Conservation (phyloP, 768 basidiomycete species). For the Lentinus brumalis region DNA sequence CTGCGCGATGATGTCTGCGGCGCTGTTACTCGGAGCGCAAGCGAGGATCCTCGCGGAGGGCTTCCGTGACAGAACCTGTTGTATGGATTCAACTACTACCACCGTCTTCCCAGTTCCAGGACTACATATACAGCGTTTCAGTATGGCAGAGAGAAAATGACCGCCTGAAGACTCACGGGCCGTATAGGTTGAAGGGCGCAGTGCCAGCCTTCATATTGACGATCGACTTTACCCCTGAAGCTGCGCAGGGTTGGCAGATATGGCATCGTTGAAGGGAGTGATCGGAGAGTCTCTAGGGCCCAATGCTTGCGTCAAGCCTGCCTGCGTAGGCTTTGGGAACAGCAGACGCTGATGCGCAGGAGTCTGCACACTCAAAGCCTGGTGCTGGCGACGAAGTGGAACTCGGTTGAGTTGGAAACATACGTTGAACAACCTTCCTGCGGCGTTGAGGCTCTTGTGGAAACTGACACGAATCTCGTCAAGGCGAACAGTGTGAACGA, state of each 20-base stretch:
- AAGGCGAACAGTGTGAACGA: constrained; percentile 50
- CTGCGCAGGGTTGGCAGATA: constrained; percentile 50
- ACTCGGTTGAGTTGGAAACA: constrained; percentile 59
- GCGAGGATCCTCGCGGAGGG: constrained; percentile 53
- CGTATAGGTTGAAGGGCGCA: constrained; percentile 61
- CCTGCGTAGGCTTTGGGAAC: constrained; percentile 40
- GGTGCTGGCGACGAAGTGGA: constrained; percentile 56
- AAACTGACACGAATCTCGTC: constrained; percentile 50
- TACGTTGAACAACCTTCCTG: constrained; percentile 49
- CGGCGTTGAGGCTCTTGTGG: constrained; percentile 40
- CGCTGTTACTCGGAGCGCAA: constrained; percentile 70
- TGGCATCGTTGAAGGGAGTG: constrained; percentile 25
- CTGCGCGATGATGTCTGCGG: constrained; percentile 59
- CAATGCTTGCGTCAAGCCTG: neutral
- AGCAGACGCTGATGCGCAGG: constrained; percentile 42
- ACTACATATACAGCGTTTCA: constrained; percentile 19
- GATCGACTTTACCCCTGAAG: constrained; percentile 51
- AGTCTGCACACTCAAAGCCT: constrained; percentile 46
- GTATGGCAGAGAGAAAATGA: neutral
- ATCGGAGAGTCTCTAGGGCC: constrained; percentile 27
- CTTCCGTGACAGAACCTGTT: constrained; percentile 49
- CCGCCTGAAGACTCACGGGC: constrained; percentile 50
- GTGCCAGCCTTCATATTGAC: constrained; percentile 46
- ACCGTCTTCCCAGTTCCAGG: constrained; percentile 67
- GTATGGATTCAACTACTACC: constrained; percentile 63